Evolutionary conservation across 163 green algal species (phyloP).

Genomic region (Coccomyxa subellipsoidea): DNA sequence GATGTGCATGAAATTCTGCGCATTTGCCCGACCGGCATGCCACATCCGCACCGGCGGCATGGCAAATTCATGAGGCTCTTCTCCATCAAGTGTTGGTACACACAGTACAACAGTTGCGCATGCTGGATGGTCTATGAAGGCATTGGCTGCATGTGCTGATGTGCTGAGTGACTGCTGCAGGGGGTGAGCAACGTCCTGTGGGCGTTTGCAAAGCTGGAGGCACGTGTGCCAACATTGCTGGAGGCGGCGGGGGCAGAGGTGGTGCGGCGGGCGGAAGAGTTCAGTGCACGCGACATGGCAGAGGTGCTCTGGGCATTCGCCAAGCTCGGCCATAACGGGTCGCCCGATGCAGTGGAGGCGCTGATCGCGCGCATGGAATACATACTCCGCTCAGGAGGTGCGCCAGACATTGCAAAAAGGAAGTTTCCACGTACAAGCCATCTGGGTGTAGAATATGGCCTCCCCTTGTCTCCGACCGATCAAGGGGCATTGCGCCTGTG

Average conservation of each 20-base stretch:
- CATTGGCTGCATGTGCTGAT: neutral
- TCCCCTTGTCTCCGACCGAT: no score
- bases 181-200: neutral
- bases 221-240: neutral
- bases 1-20: no score
- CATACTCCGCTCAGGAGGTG: neutral
- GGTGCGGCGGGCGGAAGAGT: neutral
- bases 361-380: neutral
- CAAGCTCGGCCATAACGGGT: neutral
- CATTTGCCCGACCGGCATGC: no score
- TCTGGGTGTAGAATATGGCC: no score
- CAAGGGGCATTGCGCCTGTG: no score
- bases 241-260: neutral
- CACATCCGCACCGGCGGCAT: no score
- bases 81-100: no score
- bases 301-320: neutral
- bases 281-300: neutral
- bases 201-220: slow-evolving; percentile 2
- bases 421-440: no score
- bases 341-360: neutral
- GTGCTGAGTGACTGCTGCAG: neutral
- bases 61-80: no score
- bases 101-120: neutral
- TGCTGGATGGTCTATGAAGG: no score
- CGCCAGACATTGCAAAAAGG: no score